Conservation (phyloP, 495 filamentous ascomycete genomes). For the Venustampulla echinocandica region DNA sequence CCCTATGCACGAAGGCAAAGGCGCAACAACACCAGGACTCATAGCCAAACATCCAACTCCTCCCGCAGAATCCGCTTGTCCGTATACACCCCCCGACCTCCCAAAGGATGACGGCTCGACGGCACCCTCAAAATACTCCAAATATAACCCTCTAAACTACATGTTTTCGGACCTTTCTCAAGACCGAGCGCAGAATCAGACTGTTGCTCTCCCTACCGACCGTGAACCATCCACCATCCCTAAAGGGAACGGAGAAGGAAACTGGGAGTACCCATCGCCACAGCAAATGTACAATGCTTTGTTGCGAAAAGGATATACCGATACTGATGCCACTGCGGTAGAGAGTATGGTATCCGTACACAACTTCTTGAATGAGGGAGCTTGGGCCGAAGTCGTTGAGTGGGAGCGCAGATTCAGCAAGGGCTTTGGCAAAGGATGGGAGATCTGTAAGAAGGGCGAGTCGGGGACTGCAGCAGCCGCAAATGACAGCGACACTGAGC, state of each 20-base stretch:
- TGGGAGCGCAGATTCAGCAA: conserved; percentile 82
- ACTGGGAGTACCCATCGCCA: conserved; percentile 96
- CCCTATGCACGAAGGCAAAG: conserved; percentile 71
- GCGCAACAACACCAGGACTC: conserved; percentile 16
- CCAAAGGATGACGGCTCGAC: conserved; percentile 27
- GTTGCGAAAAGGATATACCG: conserved; percentile 87
- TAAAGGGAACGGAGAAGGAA: conserved; percentile 60
- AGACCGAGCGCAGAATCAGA: conserved; percentile 62
- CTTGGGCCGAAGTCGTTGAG: conserved; percentile 84
- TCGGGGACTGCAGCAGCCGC: conserved; percentile 34
- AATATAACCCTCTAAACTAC: conserved; percentile 89
- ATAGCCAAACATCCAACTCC: conserved; percentile 27
- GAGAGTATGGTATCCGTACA: conserved; percentile 96
- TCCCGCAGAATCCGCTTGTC: conserved; percentile 28
- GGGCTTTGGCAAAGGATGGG: conserved; percentile 64
- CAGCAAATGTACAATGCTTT: conserved; percentile 99
- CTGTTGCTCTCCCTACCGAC: conserved; percentile 59
- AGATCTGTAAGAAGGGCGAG: conserved; percentile 66
- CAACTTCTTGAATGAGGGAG: conserved; percentile 96
- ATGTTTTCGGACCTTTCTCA: conserved; percentile 87
- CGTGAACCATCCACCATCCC: conserved; percentile 84
- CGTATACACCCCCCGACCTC: conserved; percentile 40
- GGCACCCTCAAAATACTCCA: conserved; percentile 48
- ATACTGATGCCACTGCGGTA: conserved; percentile 88
- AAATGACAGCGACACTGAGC: conserved; percentile 34